Conservation (phyloP, 2,329 filamentous ascomycete species). For the Fusarium staphyleae region DNA sequence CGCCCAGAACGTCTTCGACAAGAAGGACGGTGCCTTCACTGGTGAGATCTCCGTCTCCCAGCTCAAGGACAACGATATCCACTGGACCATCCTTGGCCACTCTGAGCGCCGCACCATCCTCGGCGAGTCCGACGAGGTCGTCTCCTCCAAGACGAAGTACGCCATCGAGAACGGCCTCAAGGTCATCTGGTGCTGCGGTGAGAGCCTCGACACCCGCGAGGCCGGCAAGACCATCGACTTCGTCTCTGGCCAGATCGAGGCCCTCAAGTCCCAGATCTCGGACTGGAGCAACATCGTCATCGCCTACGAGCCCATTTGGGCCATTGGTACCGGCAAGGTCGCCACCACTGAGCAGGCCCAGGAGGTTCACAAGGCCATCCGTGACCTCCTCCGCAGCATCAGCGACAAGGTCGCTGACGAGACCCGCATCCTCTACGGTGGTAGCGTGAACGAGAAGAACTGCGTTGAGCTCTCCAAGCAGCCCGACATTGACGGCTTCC, state of each 20-base stretch:
- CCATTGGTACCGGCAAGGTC: constrained; percentile 91
- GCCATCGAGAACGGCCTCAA: constrained; percentile 85
- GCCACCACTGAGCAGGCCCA: constrained; percentile 89
- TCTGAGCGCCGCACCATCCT: constrained; percentile 92
- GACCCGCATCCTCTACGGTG: constrained; percentile 95
- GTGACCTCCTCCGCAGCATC: constrained; percentile 84
- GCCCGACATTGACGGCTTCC: constrained; percentile 95
- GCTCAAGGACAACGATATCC: constrained; percentile 86
- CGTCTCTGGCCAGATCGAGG: constrained; percentile 83
- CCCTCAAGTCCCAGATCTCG: constrained; percentile 76
- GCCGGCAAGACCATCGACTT: constrained; percentile 83
- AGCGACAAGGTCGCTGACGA: constrained; percentile 77
- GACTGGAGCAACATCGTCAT: constrained; percentile 96
- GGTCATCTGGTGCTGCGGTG: constrained; percentile 97
- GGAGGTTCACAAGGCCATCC: constrained; percentile 92
- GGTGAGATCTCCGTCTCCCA: constrained; percentile 94
- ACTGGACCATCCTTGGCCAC: constrained; percentile 93
- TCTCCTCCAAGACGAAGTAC: constrained; percentile 93
- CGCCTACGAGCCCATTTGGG: constrained; percentile 99
- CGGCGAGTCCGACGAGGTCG: constrained; percentile 82
- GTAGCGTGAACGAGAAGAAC: constrained; percentile 98
- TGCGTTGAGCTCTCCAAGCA: constrained; percentile 91
- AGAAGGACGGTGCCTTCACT: constrained; percentile 95
- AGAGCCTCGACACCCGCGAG: constrained; percentile 93
- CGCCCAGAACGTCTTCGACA: constrained; percentile 97